These are phyloP conservation scores for Plectosphaerella cucumerina DNA, from an alignment of 2,329 filamentous ascomycete genomes.

Conservation along the genomic window DNA sequence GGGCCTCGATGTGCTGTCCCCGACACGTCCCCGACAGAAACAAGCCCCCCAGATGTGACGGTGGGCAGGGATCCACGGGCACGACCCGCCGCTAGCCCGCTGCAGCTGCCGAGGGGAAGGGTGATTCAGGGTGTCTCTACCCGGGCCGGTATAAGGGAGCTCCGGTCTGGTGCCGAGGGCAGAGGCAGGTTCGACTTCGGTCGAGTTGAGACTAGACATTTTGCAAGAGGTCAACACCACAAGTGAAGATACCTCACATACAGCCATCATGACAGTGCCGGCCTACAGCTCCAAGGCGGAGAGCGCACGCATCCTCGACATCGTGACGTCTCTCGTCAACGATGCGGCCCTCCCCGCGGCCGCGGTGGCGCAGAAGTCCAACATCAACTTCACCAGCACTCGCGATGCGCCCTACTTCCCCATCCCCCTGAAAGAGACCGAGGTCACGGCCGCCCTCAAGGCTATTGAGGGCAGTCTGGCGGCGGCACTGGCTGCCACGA, in stretches of 20 bases:
- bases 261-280: constrained; percentile 2
- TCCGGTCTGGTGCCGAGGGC: not conserved
- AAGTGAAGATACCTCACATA: no score
- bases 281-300: constrained; percentile 21
- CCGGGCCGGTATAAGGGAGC: not conserved
- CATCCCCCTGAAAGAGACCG: constrained; percentile 43
- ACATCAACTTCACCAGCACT: constrained; percentile 26
- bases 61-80: no score
- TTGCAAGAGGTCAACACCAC: no score
- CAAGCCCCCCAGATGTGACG: no score
- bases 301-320: constrained; percentile 17
- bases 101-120: no score
- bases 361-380: constrained; percentile 16
- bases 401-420: constrained; percentile 38
- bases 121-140: not conserved
- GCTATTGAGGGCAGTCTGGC: constrained; percentile 34
- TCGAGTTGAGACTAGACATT: no score
- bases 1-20: no score
- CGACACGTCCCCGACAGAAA: no score
- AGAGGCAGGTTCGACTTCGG: not conserved
- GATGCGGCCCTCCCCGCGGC: constrained; percentile 21
- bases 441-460: constrained; percentile 37
- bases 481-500: constrained; percentile 23
- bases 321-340: constrained; percentile 20
- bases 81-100: no score